These are phyloP conservation scores for Daldinia vernicosa DNA, from an alignment of 495 filamentous ascomycete species.

Conservation along the genomic window DNA sequence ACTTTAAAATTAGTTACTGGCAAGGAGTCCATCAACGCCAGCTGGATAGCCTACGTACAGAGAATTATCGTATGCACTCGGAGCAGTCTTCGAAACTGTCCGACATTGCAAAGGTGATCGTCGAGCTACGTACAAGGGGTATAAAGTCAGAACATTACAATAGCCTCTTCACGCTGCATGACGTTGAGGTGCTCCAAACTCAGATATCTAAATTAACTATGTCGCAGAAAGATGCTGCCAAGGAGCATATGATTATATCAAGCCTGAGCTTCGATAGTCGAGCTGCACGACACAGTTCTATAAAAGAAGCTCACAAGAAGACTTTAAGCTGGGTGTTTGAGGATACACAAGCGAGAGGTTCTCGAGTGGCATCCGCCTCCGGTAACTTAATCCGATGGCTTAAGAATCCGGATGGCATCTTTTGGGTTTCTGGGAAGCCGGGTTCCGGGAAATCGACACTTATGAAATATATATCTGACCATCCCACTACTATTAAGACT, in stretches of 20 bases:
- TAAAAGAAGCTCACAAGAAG: slow-evolving; percentile 2
- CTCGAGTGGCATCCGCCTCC: background rate
- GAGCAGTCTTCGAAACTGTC: background rate
- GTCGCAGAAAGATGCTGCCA: background rate
- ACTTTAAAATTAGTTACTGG: background rate
- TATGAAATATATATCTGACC: slow-evolving; percentile 48
- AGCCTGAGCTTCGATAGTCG: slow-evolving; percentile 12
- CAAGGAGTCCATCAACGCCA: background rate
- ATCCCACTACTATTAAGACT: slow-evolving; percentile 9
- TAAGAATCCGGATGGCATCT: slow-evolving; percentile 22
- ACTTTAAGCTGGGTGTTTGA: slow-evolving; percentile 23
- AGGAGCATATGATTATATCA: slow-evolving; percentile 6
- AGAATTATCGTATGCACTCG: background rate
- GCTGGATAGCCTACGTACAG: background rate
- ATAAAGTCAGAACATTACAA: background rate
- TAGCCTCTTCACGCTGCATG: background rate
- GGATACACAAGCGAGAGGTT: background rate
- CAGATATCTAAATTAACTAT: slow-evolving; percentile 1
- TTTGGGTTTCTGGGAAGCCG: slow-evolving; percentile 52
- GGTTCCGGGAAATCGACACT: slow-evolving; percentile 54
- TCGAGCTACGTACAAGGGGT: background rate
- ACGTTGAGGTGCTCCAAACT: background rate
- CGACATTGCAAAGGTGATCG: background rate
- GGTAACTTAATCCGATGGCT: slow-evolving; percentile 16
- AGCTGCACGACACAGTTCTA: background rate